phyloP scores from a whole-genome alignment of 768 basidiomycete species.

The Kwoniella europaea region DNA sequence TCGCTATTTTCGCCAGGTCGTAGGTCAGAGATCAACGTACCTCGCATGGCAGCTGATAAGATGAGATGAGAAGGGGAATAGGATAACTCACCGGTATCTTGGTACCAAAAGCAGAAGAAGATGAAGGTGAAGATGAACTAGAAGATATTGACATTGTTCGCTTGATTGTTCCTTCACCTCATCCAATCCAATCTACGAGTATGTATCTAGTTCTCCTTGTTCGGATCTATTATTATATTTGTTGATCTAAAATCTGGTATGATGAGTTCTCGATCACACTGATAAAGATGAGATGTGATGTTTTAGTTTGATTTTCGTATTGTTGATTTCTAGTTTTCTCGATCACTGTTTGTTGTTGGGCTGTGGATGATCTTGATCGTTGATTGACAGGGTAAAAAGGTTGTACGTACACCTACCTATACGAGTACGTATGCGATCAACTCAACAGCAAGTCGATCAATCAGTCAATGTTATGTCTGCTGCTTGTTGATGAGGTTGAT shows the following conservation, averaged over 20 bases:
- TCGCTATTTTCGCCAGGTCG: constrained; percentile 2
- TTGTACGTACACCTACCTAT: not conserved
- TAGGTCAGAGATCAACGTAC: not conserved
- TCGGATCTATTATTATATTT: not conserved
- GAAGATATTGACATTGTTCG: constrained; percentile 19
- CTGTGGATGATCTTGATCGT: not conserved
- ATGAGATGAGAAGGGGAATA: not conserved
- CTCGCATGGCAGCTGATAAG: no score
- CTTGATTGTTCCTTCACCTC: no score
- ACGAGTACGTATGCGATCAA: not conserved
- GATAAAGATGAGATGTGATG: constrained; percentile 1
- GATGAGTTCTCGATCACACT: not conserved
- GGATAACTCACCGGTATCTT: constrained; percentile 16
- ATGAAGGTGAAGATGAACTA: not conserved
- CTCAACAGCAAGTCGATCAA: no score
- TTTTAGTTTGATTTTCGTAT: not conserved
- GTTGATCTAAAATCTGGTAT: not conserved
- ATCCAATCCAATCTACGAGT: not conserved
- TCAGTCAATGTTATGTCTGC: no score
- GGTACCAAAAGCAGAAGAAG: not conserved
- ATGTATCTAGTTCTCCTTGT: not conserved
- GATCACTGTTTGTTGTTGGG: not conserved
- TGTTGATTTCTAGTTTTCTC: constrained; percentile 6
- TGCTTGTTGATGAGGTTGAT: no score
- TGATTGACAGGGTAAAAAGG: not conserved